phyloP scores from a whole-genome alignment of 495 filamentous ascomycete species.

The Choiromyces venosus region DNA sequence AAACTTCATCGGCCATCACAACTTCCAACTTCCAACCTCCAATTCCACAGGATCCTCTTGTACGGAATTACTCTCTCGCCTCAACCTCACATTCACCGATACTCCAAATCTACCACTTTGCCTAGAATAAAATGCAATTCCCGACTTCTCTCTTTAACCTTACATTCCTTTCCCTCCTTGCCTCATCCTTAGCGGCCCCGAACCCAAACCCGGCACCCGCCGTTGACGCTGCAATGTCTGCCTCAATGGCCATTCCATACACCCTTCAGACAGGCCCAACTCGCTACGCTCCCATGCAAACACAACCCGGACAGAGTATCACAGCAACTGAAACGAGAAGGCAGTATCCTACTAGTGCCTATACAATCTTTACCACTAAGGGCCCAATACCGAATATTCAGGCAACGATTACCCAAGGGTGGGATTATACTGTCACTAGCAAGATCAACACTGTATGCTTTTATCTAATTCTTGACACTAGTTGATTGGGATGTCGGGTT shows the following conservation, averaged over 20 bases:
- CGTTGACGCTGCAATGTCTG: slow-evolving; percentile 27
- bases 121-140: background rate
- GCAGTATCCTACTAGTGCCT: slow-evolving; percentile 59
- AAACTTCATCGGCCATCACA: background rate
- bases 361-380: slow-evolving; percentile 54
- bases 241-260: slow-evolving; percentile 54
- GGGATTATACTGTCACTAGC: slow-evolving; percentile 54
- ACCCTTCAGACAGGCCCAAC: slow-evolving; percentile 58
- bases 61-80: background rate
- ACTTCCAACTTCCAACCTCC: background rate
- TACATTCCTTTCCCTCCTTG: slow-evolving; percentile 15
- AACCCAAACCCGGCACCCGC: slow-evolving; percentile 19
- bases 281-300: slow-evolving; percentile 69
- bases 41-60: background rate
- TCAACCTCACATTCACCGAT: background rate
- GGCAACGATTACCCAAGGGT: slow-evolving; percentile 57
- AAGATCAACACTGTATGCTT: slow-evolving; percentile 62
- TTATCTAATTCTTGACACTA: background rate
- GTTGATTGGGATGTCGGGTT: background rate
- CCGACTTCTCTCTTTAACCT: background rate
- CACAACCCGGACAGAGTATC: slow-evolving; percentile 60
- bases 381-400: slow-evolving; percentile 53
- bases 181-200: slow-evolving; percentile 20
- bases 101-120: background rate
- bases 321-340: slow-evolving; percentile 52